Evolutionary conservation across 169 alveolate genomes (phyloP), one percentile per base, ranked within the genome.

Genomic region (Toxoplasma gondii): DNA sequence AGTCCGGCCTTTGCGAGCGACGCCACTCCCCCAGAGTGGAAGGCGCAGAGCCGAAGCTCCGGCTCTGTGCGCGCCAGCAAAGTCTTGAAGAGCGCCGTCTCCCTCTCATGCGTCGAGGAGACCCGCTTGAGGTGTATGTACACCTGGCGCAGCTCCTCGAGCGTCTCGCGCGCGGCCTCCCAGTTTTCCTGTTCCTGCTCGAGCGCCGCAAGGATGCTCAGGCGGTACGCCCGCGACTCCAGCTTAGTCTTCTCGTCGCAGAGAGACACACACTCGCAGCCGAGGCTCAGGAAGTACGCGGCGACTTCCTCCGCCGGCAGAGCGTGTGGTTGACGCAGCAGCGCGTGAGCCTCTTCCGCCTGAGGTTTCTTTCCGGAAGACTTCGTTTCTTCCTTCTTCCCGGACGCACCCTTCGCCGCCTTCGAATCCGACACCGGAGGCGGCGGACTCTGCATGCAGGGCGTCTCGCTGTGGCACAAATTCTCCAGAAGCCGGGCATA

Each of bases 131-230:
- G 91, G 70, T 86, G 91, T 27, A 49, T 31, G 78, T 86, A 86
- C 34, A 34, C 91, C 74, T 86, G 91, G 74, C 45, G 91, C 91
- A 86, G 91, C 80, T 86, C 67, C 91, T 86, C 74, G 41, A 86
- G 91, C 91, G 45, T 36, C 34, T 44, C 36, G 19, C 74, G 74
- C 24, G 91, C 91, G 12, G 36, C 80, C 29, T 34, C 74, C 91
- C 91, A 86, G 45, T 17, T 38, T 45, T 86, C 91, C 78, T 86
- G 39, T 27, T 86, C 91, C 91, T 86, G 91, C 91, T 19, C 80
- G 74, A 86, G 45, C 78, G 74, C 91, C 49, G 91, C 69, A 10
- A 22, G 67, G 74, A 86, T 44, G 78, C 44, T 34, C 70, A n/a
- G 58, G 34, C 87, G 86, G 70, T 67, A 69, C 36, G 87, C 93